phyloP scores from a whole-genome alignment of 768 basidiomycete genomes.

The Tubosaeta sp. region DNA sequence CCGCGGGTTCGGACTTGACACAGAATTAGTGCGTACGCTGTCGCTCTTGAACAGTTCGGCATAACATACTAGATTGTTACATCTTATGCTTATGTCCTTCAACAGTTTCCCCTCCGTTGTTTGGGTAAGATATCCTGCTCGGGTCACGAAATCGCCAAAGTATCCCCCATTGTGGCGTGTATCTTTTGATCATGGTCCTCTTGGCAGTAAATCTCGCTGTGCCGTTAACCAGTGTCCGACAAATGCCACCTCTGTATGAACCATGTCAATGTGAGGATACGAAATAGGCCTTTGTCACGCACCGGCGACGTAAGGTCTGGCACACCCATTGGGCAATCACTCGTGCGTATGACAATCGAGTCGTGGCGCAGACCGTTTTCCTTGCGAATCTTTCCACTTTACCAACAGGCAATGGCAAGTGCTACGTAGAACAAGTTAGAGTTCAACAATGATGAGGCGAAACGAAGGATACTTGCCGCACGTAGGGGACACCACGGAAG shows the following conservation, averaged over 20 bases:
- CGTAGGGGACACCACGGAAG: constrained; percentile 97
- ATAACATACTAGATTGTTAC: too few relatives aligned
- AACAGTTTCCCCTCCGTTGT: constrained; percentile 81
- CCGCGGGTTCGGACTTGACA: too few relatives aligned
- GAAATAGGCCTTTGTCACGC: constrained; percentile 14
- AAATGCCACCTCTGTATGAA: constrained; percentile 77
- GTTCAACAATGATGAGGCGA: not conserved
- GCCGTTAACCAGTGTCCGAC: constrained; percentile 87
- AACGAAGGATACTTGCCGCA: constrained; percentile 49
- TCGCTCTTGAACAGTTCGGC: too few relatives aligned
- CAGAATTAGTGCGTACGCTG: too few relatives aligned
- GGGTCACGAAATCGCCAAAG: constrained; percentile 94
- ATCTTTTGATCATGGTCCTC: constrained; percentile 91
- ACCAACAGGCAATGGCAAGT: constrained; percentile 86
- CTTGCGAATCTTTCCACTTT: constrained; percentile 96
- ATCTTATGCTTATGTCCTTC: constrained; percentile 56
- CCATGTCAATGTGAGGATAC: not conserved
- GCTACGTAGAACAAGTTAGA: constrained; percentile 51
- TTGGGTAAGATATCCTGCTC: constrained; percentile 84
- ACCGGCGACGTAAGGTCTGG: constrained; percentile 90
- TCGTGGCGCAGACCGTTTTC: constrained; percentile 91
- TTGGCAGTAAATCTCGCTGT: constrained; percentile 96
- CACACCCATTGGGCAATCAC: constrained; percentile 93
- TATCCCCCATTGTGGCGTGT: constrained; percentile 79
- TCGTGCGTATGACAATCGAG: constrained; percentile 98